Conservation (phyloP, 495 filamentous ascomycete genomes). For the Penicillium lagena region DNA sequence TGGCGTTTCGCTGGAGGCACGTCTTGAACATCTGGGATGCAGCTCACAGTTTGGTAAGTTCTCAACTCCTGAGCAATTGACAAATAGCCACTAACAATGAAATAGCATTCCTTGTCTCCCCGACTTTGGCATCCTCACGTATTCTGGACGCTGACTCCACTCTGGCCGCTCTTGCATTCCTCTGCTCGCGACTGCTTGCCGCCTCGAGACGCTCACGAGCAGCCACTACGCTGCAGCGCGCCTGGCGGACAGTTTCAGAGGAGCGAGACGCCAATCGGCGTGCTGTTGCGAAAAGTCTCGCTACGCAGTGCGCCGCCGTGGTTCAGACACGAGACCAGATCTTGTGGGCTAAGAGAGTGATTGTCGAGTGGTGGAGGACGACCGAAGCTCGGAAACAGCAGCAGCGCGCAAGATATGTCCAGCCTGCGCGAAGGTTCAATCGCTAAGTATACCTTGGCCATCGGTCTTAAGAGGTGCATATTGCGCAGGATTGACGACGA, state of each 20-base stretch:
- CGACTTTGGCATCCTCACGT: conserved; percentile 21
- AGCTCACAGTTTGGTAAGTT: conserved; percentile 41
- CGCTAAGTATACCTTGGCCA: background rate
- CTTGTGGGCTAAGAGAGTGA: conserved; percentile 45
- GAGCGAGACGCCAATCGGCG: conserved; percentile 24
- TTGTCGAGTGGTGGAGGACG: conserved; percentile 40
- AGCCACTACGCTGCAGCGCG: conserved; percentile 37
- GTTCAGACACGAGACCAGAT: conserved; percentile 35
- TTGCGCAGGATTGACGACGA: too few relatives aligned
- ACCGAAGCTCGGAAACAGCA: conserved; percentile 10
- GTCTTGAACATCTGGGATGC: conserved; percentile 28
- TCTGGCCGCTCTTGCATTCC: conserved; percentile 51
- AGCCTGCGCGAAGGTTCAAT: background rate
- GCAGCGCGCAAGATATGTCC: background rate
- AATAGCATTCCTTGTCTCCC: conserved; percentile 26
- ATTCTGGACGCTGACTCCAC: conserved; percentile 46
- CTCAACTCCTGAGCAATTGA: too few relatives aligned
- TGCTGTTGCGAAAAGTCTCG: conserved; percentile 36
- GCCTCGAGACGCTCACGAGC: conserved; percentile 39
- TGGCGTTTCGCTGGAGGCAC: conserved; percentile 15
- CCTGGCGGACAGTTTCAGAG: conserved; percentile 30
- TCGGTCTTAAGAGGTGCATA: too few relatives aligned
- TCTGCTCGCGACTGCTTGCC: conserved; percentile 55
- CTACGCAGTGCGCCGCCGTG: conserved; percentile 37
- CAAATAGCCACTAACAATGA: conserved; percentile 5